Base-by-base conservation (phyloP, 306 rosid genomes). In the Heteromeles arbutifolia region DNA sequence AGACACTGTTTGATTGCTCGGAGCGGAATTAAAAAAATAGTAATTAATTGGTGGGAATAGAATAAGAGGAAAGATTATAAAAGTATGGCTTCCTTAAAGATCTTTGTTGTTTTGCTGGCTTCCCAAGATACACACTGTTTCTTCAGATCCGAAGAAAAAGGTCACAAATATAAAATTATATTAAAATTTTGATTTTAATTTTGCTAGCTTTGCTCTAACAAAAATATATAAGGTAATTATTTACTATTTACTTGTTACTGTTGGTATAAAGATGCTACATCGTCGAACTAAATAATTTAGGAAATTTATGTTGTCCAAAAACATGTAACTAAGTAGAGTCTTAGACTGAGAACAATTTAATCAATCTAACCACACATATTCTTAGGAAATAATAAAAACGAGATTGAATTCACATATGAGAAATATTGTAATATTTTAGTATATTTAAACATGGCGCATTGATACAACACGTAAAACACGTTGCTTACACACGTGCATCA, bases 81-180 rank as follows among this genome's bases (percentile, higher is more conserved):
- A 66, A 75, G 67, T 78, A 58, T 83, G 37, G 81, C 13, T 75
- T 81, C 81, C 83, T 72, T 54, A 67, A 75, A 75, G 67, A 82
- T 85, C 81, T 75, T 74, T 75, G 85, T 72, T 86, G 84, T 77
- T 80, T 85, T 84, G 91, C 82, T 78, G 84, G 84, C 84, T 80
- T 81, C 75, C 53, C 67, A 79, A 79, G 84, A 68, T 77, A 81
- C 74, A 72, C 48, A 53, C 79, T 11, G 79, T 84, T 76, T 79
- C 87, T 74, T 82, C 84, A 78, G 87, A 90, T 86, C 86, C 90
- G 82, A 92, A 81, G 80, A 86, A 86, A 86, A 76, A 24, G 71
- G 75, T 57, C 6, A 80, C 73, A 80, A 82, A 72, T 32, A 68
- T n/a, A 6, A 24, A 69, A 22, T 78, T 26, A 10, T 54, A 67